Evolutionary conservation across 257 asterid species (phyloP).

Genomic region (Fraxinus pennsylvanica): DNA sequence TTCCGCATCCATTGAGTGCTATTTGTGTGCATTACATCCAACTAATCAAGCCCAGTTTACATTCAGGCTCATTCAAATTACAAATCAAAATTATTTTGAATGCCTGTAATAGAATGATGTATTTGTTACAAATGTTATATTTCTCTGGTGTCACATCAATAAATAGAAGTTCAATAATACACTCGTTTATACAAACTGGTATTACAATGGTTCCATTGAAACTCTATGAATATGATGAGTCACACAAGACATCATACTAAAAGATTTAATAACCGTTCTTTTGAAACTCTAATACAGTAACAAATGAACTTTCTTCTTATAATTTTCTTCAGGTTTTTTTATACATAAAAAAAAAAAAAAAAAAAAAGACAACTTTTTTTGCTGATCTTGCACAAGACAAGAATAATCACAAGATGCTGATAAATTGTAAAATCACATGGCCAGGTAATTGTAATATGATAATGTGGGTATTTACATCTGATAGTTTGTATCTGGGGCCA

Average conservation of each 20-base stretch:
- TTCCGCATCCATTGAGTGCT: neutral
- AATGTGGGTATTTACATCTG: neutral
- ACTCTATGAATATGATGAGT: no score
- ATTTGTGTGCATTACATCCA: neutral
- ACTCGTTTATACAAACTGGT: neutral
- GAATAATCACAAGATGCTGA: neutral
- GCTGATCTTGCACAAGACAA: neutral
- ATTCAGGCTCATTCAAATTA: neutral
- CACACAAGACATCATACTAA: no score
- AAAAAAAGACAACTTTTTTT: neutral
- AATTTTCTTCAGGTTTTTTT: neutral
- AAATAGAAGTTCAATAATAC: neutral
- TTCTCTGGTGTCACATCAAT: neutral
- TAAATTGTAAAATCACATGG: neutral
- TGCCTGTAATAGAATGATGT: neutral
- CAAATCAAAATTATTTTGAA: neutral
- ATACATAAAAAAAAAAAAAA: neutral
- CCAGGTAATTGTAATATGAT: neutral
- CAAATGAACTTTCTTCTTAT: neutral
- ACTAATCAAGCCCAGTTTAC: neutral
- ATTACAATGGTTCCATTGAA: neutral
- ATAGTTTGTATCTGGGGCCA: neutral
- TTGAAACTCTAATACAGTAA: no score
- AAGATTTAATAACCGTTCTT: no score
- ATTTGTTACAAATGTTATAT: neutral